A percentile compares a stretch with the other conserved stretches of the same genome.
Evolutionary conservation across 2,329 filamentous ascomycete species (phyloP).

Genomic region (Paracoccidioides brasiliensis): DNA sequence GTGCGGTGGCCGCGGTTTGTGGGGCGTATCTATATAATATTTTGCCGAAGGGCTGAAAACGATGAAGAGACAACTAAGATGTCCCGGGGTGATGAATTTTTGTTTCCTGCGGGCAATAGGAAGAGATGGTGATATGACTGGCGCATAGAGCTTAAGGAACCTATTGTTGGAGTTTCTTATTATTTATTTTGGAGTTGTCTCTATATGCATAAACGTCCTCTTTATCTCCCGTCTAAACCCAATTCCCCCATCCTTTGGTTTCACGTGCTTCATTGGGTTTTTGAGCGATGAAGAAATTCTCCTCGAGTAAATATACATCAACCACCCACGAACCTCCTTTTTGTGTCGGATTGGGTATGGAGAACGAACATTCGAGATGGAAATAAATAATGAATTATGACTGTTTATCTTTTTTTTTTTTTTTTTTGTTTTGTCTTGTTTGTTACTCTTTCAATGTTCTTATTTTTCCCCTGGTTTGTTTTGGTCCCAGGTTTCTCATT

Average conservation of each 20-base stretch:
- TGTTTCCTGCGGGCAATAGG: too few species aligned
- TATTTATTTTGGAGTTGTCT: too few species aligned
- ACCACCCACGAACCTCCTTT: not conserved
- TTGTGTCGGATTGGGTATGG: not conserved
- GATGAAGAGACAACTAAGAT: not conserved
- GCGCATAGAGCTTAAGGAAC: too few species aligned
- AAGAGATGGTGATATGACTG: too few species aligned
- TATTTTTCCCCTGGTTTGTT: not conserved
- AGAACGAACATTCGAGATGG: not conserved
- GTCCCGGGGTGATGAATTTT: not conserved
- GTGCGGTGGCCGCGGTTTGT: slow-evolving; percentile 33
- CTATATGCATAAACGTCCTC: too few species aligned
- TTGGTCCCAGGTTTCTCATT: not conserved
- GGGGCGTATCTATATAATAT: slow-evolving; percentile 29
- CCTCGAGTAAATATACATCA: not conserved
- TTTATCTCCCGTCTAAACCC: too few species aligned
- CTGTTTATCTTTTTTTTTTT: not conserved
- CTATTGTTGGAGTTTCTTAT: too few species aligned
- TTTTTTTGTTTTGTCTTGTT: not conserved
- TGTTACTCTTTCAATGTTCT: not conserved
- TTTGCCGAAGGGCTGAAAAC: not conserved
- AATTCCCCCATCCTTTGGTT: too few species aligned
- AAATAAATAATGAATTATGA: not conserved
- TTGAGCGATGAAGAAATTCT: not conserved
- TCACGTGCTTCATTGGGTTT: too few species aligned